Percentiles rank a stretch among this genome's conserved stretches.
phyloP scores from a whole-genome alignment of 2,329 filamentous ascomycete genomes.

The Xylaria sp. region DNA sequence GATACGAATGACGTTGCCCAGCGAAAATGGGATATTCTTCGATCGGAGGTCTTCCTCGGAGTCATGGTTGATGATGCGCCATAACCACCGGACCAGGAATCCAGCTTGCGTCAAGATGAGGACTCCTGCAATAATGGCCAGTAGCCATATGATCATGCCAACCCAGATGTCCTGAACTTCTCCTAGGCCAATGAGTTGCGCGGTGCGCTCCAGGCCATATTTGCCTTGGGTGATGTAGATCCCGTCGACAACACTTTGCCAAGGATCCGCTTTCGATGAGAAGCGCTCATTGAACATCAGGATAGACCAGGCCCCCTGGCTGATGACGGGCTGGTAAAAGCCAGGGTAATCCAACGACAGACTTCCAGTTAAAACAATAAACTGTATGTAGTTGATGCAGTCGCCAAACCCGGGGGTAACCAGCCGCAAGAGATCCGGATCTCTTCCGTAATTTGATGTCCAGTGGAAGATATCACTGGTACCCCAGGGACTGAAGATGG shows the following conservation, averaged over 20 bases:
- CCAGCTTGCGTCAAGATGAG: conserved; percentile 68
- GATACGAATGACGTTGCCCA: conserved; percentile 75
- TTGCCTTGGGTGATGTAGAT: conserved; percentile 76
- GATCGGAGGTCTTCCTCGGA: conserved; percentile 81
- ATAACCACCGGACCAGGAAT: conserved; percentile 71
- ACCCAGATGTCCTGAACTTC: conserved; percentile 80
- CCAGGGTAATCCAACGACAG: conserved; percentile 86
- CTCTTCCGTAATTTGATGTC: conserved; percentile 96
- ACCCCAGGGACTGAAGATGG: conserved; percentile 90
- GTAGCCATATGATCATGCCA: conserved; percentile 86
- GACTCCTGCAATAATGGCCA: conserved; percentile 65
- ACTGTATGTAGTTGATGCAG: conserved; percentile 95
- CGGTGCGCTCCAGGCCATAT: conserved; percentile 74
- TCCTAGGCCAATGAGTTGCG: conserved; percentile 77
- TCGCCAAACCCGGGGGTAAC: conserved; percentile 96
- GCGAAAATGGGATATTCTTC: conserved; percentile 85
- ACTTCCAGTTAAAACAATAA: conserved; percentile 79
- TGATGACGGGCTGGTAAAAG: conserved; percentile 87
- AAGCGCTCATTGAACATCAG: conserved; percentile 94
- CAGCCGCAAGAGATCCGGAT: conserved; percentile 82
- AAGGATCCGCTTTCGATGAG: conserved; percentile 61
- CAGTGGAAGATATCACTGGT: conserved; percentile 85
- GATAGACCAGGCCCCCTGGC: conserved; percentile 80
- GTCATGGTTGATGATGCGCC: conserved; percentile 63
- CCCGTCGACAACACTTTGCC: conserved; percentile 68